Base-by-base conservation (phyloP, 441 rosid species). In the Croton laevigatus region DNA sequence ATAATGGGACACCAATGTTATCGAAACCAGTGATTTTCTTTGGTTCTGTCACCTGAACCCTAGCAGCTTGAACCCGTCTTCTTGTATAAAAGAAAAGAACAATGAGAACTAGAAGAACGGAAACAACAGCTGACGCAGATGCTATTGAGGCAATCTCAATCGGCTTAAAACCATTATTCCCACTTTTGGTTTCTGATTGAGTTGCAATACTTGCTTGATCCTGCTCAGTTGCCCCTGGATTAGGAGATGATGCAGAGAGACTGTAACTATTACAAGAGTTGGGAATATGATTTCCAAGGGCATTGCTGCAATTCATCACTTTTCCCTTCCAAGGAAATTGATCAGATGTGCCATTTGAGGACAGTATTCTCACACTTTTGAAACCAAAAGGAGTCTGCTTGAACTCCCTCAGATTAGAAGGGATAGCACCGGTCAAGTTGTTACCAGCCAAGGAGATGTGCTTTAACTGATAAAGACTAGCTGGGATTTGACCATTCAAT, bases 121-220 rank as follows among this genome's bases (percentile, higher is more conserved):
- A 87, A 59, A 92, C 87, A 44, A 92, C 82, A 32, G 94, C 91
- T 0, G 97, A 83, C 49, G 97, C 98, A 12, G 96, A 90, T 36
- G 87, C 82, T 57, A 94, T 83, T 13, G 94, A 90, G 68, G 97
- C 96, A 62, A 94, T 83, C 81, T 94, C 97, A 20, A 92, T 85
- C 13, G 94, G 80, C 53, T 74, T 88, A 55, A 92, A 81, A 61
- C 68, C 77, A 36, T 13, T 14, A 27, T 45, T 63, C 71, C 62
- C 77, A 66, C 52, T 42, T 58, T n/a, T 68, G 57, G n/a, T 11
- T 45, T 3, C 62, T 13, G 71, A 3, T 13, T 82, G 72, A 32
- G 88, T 62, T 27, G 72, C 54, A 44, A 62, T 44, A 37, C 54
- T 65, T 73, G 66, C 52, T 68, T 58, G n/a, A 73, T 59, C 67